Conservation (phyloP, 495 filamentous ascomycete genomes). For the Wilcoxina mikolae region DNA sequence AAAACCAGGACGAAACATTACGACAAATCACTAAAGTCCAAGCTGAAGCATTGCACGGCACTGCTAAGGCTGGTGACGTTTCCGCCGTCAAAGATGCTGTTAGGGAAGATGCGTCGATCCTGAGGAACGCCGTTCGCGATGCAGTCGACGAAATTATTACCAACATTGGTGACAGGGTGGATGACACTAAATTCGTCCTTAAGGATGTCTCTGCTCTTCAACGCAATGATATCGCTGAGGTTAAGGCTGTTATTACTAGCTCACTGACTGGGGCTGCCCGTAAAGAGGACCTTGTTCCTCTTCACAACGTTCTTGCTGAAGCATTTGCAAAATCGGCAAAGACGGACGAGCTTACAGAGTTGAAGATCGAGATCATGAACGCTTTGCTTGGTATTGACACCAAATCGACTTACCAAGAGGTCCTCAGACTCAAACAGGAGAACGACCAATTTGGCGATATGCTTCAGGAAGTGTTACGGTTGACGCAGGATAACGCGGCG, state of each 20-base stretch:
- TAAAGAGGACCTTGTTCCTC: slow-evolving; percentile 23
- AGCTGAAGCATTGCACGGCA: not conserved
- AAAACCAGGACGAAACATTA: not conserved
- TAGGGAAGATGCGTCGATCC: not conserved
- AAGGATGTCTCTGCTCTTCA: slow-evolving; percentile 18
- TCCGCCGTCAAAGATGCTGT: not conserved
- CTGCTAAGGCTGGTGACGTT: not conserved
- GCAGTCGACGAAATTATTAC: slow-evolving; percentile 7
- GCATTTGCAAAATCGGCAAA: slow-evolving; percentile 22
- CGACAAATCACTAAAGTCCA: not conserved
- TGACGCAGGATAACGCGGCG: slow-evolving; percentile 15
- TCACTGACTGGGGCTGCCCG: slow-evolving; percentile 12
- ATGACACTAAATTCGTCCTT: slow-evolving; percentile 21
- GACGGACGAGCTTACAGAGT: slow-evolving; percentile 19
- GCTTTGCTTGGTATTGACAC: slow-evolving; percentile 14
- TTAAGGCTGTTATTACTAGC: slow-evolving; percentile 8
- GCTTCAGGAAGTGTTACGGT: slow-evolving; percentile 16
- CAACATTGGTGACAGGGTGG: slow-evolving; percentile 9
- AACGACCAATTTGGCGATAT: slow-evolving; percentile 7
- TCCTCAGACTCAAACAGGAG: slow-evolving; percentile 19
- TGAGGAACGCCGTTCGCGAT: not conserved
- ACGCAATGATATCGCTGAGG: slow-evolving; percentile 17
- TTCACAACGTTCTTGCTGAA: slow-evolving; percentile 23
- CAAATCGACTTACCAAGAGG: slow-evolving; percentile 8
- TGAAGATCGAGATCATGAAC: slow-evolving; percentile 19